Base-by-base conservation (phyloP, 116 monocot species). In the Papilionanthe hybrid region DNA sequence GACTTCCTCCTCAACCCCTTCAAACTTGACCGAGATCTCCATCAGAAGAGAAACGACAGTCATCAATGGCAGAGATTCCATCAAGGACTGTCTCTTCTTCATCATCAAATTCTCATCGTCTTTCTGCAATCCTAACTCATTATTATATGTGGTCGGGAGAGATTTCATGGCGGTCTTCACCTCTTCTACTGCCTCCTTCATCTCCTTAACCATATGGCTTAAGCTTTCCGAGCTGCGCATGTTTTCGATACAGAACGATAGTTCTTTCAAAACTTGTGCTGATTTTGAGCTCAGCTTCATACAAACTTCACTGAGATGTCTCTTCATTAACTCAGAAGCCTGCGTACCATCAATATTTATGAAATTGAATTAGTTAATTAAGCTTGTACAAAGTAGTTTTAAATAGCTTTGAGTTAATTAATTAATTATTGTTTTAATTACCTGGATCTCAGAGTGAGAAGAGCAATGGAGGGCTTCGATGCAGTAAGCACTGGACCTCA, bases 401-500 rank as follows among this genome's bases (percentile, higher is more conserved):
- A 15, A 30, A 13, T 15, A 30, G 9, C 29, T 68, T 5, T 1
- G 0, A 28, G 2, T 9, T 28, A 28, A 68, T 68, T 30, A 65
- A 65, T 25, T 63, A 63, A 22, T 22, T 60, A 60, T 10, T 23
- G 9, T 7, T 63, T 23, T 53, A 17, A 29, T 48, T 81, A 91
- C 91, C 82, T 88, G 84, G 80, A 77, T 77, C 7, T 83, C 80
- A 25, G 91, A 91, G 58, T 77, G 49, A 79, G 84, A 84, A 60
- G 83, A 89, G 9, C 79, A 84, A 77, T 76, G 49, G 10, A 94
- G 82, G 5, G 89, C 78, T 79, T 94, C 93, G 0, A 91, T 55
- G 83, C 88, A 91, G 80, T 84, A 89, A 60, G 93, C 91, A 23
- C 89, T 88, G 73, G 83, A 78, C 9, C 93, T 79, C 89, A 91